Percentiles rank a stretch among this genome's conserved stretches.
These are phyloP conservation scores for Citropsis articulata DNA, from an alignment of 345 rosid genomes.

Conservation along the genomic window DNA sequence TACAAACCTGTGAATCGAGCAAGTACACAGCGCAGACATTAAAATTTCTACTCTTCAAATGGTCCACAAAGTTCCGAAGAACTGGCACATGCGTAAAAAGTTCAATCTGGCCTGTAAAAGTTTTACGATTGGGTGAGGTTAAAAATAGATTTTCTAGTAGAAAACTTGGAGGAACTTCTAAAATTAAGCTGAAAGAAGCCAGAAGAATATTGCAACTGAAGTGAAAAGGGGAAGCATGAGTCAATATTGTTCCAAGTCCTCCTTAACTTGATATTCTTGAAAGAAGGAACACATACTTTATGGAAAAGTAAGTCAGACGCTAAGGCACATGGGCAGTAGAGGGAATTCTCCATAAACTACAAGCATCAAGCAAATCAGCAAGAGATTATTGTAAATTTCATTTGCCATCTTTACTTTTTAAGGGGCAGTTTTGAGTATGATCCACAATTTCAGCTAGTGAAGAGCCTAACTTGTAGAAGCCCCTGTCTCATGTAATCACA, in stretches of 20 bases:
- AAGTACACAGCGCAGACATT: constrained; percentile 79
- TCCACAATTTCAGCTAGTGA: background rate
- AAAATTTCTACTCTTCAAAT: constrained; percentile 78
- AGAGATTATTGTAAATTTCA: background rate
- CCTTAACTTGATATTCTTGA: background rate
- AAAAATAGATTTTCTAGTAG: background rate
- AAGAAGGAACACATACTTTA: too few relatives aligned
- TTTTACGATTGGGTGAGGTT: background rate
- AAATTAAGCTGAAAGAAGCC: background rate
- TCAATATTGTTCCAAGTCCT: background rate
- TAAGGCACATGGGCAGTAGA: background rate
- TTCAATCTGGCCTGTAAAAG: constrained; percentile 73
- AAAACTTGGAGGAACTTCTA: background rate
- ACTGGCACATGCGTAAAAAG: constrained; percentile 89
- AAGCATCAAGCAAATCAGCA: background rate
- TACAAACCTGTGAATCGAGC: constrained; percentile 91
- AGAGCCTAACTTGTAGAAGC: background rate
- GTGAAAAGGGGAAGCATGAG: background rate
- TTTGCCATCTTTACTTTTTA: background rate
- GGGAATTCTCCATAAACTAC: background rate
- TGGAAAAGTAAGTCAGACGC: background rate
- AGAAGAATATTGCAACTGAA: background rate
- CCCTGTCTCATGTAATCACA: background rate
- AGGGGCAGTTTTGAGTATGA: background rate
- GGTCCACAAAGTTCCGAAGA: constrained; percentile 85